Percentiles rank a stretch among this genome's conserved stretches.
Evolutionary conservation across 768 basidiomycete genomes (phyloP).

Genomic region (Gelatoporia subvermispora): DNA sequence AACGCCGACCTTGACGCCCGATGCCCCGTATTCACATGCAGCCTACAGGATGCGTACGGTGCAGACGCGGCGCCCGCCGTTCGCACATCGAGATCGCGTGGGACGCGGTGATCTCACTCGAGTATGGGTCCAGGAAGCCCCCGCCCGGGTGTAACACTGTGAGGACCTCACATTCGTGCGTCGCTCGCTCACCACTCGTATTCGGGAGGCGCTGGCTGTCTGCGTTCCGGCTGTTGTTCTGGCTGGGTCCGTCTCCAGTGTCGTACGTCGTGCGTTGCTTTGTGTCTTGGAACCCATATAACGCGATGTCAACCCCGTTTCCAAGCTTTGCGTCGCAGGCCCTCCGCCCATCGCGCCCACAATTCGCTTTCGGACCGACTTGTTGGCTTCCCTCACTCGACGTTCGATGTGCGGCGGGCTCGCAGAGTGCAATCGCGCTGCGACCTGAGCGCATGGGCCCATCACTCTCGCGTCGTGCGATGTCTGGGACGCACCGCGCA

Average conservation of each 20-base stretch:
- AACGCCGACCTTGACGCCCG: background rate
- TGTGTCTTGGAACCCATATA: background rate
- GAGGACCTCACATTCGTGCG: background rate
- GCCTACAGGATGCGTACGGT: background rate
- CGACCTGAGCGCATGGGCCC: constrained; percentile 37
- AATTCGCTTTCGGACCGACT: background rate
- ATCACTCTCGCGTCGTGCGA: constrained; percentile 31
- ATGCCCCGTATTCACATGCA: background rate
- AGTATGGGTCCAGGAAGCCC: background rate
- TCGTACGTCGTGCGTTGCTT: background rate
- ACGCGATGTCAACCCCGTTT: background rate
- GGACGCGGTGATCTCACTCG: background rate
- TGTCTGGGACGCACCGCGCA: constrained; percentile 34
- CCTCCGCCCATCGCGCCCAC: no score
- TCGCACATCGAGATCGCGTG: background rate
- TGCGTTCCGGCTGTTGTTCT: no score
- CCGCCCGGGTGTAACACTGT: background rate
- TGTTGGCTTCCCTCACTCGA: background rate
- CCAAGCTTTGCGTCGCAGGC: no score
- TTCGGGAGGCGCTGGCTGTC: no score
- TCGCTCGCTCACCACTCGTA: background rate
- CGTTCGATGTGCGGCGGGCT: background rate
- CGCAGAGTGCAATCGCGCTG: constrained; percentile 2
- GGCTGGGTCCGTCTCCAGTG: no score
- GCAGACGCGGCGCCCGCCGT: no score